Base-by-base conservation (phyloP, 2,329 filamentous ascomycete genomes). In the Nemania sp. region DNA sequence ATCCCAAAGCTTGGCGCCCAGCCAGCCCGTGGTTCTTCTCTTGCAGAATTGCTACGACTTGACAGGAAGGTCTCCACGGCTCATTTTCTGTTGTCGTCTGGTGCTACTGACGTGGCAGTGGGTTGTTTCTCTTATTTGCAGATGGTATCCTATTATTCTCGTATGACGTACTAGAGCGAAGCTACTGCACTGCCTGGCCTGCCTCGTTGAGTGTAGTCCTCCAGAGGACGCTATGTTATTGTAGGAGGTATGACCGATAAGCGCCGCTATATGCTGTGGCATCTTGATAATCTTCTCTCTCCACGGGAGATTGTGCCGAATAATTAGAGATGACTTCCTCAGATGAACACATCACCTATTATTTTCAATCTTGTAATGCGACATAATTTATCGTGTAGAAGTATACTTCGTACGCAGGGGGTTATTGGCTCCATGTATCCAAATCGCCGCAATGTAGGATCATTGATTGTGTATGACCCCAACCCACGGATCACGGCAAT, bases 51-150 rank as follows among this genome's bases (percentile, higher is more conserved):
- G 43, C 60, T 63, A 63, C 52, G 60, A 63, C 57, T 60, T 37
- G 60, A 63, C 47, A 63, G 60, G 60, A 63, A 63, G 60, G 60
- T 63, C 18, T 60, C 49, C 49, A 57, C 42, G 49, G 53, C 42
- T 40, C 45, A 56, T 48, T 18, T 42, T 47, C 21, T 56, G 42
- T 35, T 63, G 52, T 55, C 42, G 52, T 49, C 49, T 53, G 46
- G 52, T 57, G n/a, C 43, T 43, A 62, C 56, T 59, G 51, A 59
- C 52, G 60, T 63, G 60, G 60, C 60, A 37, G 39, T 49, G 25
- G 46, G 13, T 39, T 37, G 50, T 37, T 29, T 51, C 54, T 35
- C 12, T 12, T 43, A 15, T 29, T 3, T 45, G 42, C 42, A 13
- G 52, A 34, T 35, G n/a, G 11, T 15, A 34, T 39, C 43, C 29